A percentile compares a stretch with the other conserved stretches of the same genome.
Conservation (phyloP, 2,329 filamentous ascomycete species). For the Fusarium guadeloupense region DNA sequence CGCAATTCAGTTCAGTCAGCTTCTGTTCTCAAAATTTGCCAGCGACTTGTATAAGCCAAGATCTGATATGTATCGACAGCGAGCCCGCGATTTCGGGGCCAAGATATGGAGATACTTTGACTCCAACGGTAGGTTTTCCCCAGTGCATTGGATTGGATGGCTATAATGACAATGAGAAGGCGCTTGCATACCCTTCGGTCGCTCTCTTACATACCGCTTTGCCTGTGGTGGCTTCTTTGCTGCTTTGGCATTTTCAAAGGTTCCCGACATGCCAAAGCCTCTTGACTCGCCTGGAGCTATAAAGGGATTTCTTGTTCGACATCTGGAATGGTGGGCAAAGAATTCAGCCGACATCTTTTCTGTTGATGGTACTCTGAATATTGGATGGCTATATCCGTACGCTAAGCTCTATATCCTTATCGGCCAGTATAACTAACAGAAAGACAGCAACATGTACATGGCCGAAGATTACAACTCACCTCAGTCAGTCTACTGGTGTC, state of each 20-base stretch:
- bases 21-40: constrained; percentile 57
- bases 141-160: accelerated
- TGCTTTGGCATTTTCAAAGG: constrained; percentile 53
- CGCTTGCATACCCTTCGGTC: constrained; percentile 61
- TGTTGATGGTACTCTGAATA: constrained; percentile 59
- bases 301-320: constrained; percentile 60
- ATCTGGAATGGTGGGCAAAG: constrained; percentile 60
- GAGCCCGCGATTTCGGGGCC: constrained; percentile 53
- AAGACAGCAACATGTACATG: constrained; percentile 60
- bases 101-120: constrained; percentile 61
- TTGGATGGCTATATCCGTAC: constrained; percentile 51
- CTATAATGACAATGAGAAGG: constrained; percentile 45
- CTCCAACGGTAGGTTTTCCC: constrained; percentile 47
- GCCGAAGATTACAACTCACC: constrained; percentile 66
- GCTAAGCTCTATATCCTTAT: accelerated
- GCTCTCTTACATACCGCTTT: constrained; percentile 62
- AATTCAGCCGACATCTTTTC: constrained; percentile 56
- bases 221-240: constrained; percentile 60
- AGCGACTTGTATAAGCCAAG: constrained; percentile 52
- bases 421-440: not conserved
- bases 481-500: constrained; percentile 63
- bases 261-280: constrained; percentile 50
- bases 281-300: constrained; percentile 51
- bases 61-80: constrained; percentile 48
- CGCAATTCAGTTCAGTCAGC: constrained; percentile 61